Percentiles rank a stretch among this genome's conserved stretches.
phyloP scores from a whole-genome alignment of 208 protist genomes.

The Zelonia costaricensis region DNA sequence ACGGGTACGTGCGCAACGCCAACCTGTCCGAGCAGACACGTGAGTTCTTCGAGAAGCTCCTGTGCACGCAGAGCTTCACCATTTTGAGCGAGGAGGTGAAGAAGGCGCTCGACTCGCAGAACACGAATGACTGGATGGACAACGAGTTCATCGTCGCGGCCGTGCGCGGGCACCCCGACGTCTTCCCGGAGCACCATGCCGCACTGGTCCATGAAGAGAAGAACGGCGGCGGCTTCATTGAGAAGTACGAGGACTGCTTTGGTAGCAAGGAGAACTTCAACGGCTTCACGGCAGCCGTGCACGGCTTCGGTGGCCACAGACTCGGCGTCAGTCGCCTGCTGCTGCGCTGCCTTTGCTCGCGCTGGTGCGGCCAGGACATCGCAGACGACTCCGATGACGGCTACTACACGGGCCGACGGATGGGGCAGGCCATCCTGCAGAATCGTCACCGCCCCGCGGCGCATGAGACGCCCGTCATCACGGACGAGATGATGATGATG shows the following conservation, averaged over 20 bases:
- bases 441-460: constrained; percentile 8
- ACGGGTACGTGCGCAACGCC: constrained; percentile 29
- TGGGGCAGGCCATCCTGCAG: constrained; percentile 19
- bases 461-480: constrained; percentile 18
- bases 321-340: constrained; percentile 35
- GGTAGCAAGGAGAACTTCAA: constrained; percentile 65
- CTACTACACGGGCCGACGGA: constrained; percentile 17
- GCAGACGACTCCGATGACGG: constrained; percentile 17
- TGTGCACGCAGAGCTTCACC: constrained; percentile 67
- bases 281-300: constrained; percentile 55
- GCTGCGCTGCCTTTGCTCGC: constrained; percentile 26
- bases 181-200: constrained; percentile 53
- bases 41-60: constrained; percentile 58
- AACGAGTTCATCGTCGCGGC: constrained; percentile 85
- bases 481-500: constrained; percentile 3
- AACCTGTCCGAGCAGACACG: constrained; percentile 12
- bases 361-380: constrained; percentile 16
- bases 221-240: constrained; percentile 60
- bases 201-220: constrained; percentile 60
- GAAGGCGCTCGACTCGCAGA: constrained; percentile 39
- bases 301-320: constrained; percentile 70
- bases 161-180: constrained; percentile 52
- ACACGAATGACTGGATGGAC: constrained; percentile 68
- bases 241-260: constrained; percentile 65
- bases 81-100: constrained; percentile 61